Evolutionary conservation across 2,329 filamentous ascomycete genomes (phyloP), one percentile per base, ranked within the genome.

Genomic region (Aspergillus sp.): DNA sequence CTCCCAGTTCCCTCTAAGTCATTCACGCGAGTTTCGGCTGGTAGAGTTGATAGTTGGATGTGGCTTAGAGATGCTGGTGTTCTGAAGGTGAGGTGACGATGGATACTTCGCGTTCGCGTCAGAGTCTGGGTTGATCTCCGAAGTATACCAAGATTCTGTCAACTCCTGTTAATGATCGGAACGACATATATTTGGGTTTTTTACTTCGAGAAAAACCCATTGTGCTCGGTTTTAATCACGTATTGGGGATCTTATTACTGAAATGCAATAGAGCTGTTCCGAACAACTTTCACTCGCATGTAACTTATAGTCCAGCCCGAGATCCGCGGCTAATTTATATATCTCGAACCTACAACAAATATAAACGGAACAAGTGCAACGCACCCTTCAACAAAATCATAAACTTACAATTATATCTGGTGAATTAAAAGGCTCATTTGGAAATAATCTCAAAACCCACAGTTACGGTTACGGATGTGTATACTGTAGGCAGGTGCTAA

Each of bases 71-170:
- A 12, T 9, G 17, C 30, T 30, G 39, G 4, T 5, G 43, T 22
- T 47, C 5, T 48, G 34, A 12, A 11, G 13, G 15, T 32, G 45
- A 8, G 20, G 17, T 30, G 42, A 32, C 12, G 47, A 51, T 24
- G 50, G 42, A 24, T 36, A 17, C 38, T 53, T 30, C 51, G 51
- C 30, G 51, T 53, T 48, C 42, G 42, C 42, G 51, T 53, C 26
- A 34, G 48, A 50, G 34, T 24, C 38, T 17, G 36, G 26, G 26
- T 36, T 48, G 11, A 22, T 18, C 18, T 38, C 32, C 32, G 18
- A 48, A 48, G 26, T 48, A 48, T 48, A 48, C 30, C 43, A 9
- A n/a, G 43, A 30, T 22, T 22, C 18, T 6, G n/a, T 20, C 41
- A 20, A 22, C 20, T 6, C 34, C 7, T 15, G 15, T 4, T 36